Evolutionary conservation across 2,329 filamentous ascomycete genomes (phyloP), one percentile per base, ranked within the genome.

Genomic region (Aspergillus jensenii): DNA sequence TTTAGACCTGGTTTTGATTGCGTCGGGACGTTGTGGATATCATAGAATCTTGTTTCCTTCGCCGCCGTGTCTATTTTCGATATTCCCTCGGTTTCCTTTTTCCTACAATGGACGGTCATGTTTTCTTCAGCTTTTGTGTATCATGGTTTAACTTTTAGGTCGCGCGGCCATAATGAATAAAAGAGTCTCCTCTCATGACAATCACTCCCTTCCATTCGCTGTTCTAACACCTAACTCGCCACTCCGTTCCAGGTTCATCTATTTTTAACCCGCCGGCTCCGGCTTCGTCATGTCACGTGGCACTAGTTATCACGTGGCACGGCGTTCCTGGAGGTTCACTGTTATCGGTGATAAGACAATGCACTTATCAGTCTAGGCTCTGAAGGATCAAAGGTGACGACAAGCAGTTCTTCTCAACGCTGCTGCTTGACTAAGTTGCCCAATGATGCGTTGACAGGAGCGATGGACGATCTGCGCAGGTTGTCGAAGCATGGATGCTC

Each of bases 1-100:
- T 62, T 69, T 70, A 70, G 59, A 66, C 64, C 65, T 70, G 70
- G 73, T 72, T 72, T 71, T 72, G 60, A 53, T 62, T 62, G 63
- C 59, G 63, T 55, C 58, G 63, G 63, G 59, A 62, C 47, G 58
- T 62, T 57, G 54, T 56, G 63, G 65, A 63, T 63, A 61, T 59
- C 52, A 65, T 71, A 70, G 65, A 71, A 54, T 63, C 57, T 47
- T 61, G 57, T 59, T 62, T 62, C 53, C 52, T 49, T 59, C 55
- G 59, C 58, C 55, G 52, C 55, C 48, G 52, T 59, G 51, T 65
- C 54, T 61, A 60, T 59, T 43, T 55, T 47, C 37, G 45, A 56
- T 55, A 63, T 59, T 58, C 53, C 55, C 60, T 51, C 35, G 25
- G 43, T 59, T 48, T 54, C 25, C 35, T 37, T 47, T 47, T 31